Conservation (phyloP, 2,329 filamentous ascomycete genomes). For the Colletotrichum sp. region DNA sequence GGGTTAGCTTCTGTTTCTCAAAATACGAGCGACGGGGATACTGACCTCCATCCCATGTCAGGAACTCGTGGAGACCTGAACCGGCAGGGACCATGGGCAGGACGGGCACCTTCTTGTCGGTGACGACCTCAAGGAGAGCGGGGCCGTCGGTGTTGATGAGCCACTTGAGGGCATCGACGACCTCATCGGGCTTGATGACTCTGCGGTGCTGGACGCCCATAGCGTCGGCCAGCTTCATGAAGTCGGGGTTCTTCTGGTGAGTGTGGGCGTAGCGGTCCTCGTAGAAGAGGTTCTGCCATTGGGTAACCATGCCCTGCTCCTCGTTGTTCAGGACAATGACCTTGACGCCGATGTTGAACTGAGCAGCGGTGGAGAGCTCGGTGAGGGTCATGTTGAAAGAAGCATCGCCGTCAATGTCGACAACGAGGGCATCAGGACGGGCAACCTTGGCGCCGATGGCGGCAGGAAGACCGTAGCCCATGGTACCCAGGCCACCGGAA, state of each 20-base stretch:
- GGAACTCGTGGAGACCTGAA: conserved; percentile 87
- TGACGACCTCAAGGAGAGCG: conserved; percentile 88
- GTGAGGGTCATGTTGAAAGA: conserved; percentile 99
- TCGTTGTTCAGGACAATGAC: conserved; percentile 95
- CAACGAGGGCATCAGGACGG: conserved; percentile 78
- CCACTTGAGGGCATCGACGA: conserved; percentile 82
- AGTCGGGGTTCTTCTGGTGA: conserved; percentile 94
- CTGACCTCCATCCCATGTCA: conserved; percentile 83
- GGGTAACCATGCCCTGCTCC: conserved; percentile 98
- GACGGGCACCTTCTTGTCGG: conserved; percentile 92
- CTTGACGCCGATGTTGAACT: conserved; percentile 98
- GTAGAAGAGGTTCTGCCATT: conserved; percentile 98
- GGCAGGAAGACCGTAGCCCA: conserved; percentile 94
- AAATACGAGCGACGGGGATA: conserved; percentile 8
- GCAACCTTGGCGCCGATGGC: conserved; percentile 94
- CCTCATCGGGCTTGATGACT: conserved; percentile 76
- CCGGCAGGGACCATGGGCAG: conserved; percentile 96
- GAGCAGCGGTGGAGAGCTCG: conserved; percentile 88
- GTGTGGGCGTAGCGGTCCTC: conserved; percentile 92
- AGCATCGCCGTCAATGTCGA: conserved; percentile 98
- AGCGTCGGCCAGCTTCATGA: conserved; percentile 88
- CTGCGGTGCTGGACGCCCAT: conserved; percentile 85
- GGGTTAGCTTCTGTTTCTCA: conserved; percentile 33
- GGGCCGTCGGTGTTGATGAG: conserved; percentile 90
- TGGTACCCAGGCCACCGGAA: conserved; percentile 85